Base-by-base conservation (phyloP, 495 filamentous ascomycete genomes). In the Penicillium cosmopolitanum region DNA sequence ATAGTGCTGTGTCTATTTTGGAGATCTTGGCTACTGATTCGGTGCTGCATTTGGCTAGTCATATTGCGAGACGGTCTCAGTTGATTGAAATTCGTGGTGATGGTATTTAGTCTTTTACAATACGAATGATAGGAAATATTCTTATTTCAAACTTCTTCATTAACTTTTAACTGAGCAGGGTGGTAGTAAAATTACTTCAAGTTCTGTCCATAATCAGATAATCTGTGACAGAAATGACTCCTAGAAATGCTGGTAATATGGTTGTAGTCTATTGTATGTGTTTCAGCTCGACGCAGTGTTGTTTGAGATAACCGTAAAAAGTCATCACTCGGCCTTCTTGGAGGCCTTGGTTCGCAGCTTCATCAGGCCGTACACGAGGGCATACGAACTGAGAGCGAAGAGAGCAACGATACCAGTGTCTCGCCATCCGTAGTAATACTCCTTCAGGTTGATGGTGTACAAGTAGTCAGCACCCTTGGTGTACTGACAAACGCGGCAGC, bases 401-500 rank as follows among this genome's bases (percentile, higher is more conserved):
- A 82, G 58, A 3, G 72, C 77, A 13, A 78, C 70, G 25, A 83
- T 78, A 2, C 40, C 80, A 8, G 70, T 62, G 56, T 78, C 74
- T 4, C 77, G 67, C 77, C 77, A 80, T 6, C 76, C 76, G 50
- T 77, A 70, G 57, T 77, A 77, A 56, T 80, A 80, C 16, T 75
- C 65, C 36, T 66, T 69, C 42, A 80, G 52, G 57, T 78, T 80
- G 38, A 80, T 51, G 1, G 51, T 64, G 21, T 67, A 53, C 4
- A 80, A 66, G 33, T 78, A 80, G 55, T 80, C 74, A 40, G 67
- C 71, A 5, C 77, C 77, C 4, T 50, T 23, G 13, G 58, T 56
- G 58, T 75, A 80, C 54, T 80, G 60, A 73, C 90, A 93, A 64
- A 83, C 90, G 4, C 65, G 62, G 73, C 89, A 93, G 51, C 74